A percentile compares a stretch with the other conserved stretches of the same genome.
These are phyloP conservation scores for Thozetella sp. DNA, from an alignment of 495 filamentous ascomycete genomes.

Conservation along the genomic window DNA sequence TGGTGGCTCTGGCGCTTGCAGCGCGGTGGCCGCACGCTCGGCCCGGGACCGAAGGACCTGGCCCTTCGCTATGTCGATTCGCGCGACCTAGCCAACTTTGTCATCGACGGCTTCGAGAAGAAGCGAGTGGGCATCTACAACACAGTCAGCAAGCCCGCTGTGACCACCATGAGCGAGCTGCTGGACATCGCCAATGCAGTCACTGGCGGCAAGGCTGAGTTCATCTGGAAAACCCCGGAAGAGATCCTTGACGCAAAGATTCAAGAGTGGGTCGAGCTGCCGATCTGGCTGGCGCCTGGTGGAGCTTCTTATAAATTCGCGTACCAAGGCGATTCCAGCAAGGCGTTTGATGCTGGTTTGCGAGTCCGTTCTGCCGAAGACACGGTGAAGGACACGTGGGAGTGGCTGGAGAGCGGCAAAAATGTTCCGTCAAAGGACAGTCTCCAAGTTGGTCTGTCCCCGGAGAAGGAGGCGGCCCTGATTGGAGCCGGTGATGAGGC, in stretches of 20 bases:
- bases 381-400: neutral
- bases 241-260: neutral
- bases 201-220: neutral
- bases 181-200: neutral
- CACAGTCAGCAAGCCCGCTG: neutral
- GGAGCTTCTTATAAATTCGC: neutral
- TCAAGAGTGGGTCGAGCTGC: neutral
- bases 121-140: neutral
- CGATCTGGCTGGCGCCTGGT: neutral
- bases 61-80: neutral
- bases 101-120: neutral
- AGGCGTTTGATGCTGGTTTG: neutral
- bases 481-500: neutral
- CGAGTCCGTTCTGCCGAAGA: neutral
- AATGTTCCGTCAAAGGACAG: neutral
- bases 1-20: neutral
- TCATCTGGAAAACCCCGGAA: neutral
- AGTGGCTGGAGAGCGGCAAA: neutral
- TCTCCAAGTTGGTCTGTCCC: neutral
- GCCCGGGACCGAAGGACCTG: neutral
- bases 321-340: neutral
- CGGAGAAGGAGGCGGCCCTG: neutral
- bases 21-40: neutral
- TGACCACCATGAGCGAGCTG: conserved; percentile 1
- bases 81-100: neutral